Conservation (phyloP, 179 eudicot genomes). For the Amaranthus tricolor region DNA sequence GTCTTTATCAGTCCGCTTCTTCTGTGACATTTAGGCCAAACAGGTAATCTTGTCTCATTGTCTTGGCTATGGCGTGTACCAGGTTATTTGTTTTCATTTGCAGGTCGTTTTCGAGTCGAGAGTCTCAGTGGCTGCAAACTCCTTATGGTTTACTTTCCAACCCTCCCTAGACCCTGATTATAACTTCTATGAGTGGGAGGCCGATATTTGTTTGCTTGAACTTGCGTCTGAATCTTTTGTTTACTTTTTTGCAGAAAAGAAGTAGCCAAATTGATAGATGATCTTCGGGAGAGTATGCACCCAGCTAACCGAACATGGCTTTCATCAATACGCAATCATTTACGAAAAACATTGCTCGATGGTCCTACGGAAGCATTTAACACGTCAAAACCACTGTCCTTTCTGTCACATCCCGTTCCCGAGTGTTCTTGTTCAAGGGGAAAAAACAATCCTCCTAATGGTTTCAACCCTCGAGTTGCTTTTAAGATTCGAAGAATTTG, state of each 20-base stretch:
- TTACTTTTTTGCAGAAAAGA: slow-evolving; percentile 45
- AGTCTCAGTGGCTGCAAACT: too few relatives aligned
- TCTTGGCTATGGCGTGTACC: too few relatives aligned
- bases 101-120: too few relatives aligned
- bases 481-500: slow-evolving; percentile 50
- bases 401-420: slow-evolving; percentile 76
- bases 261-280: slow-evolving; percentile 53
- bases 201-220: neutral
- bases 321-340: slow-evolving; percentile 60
- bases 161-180: too few relatives aligned
- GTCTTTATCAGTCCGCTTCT: slow-evolving; percentile 73
- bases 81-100: too few relatives aligned
- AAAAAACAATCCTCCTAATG: slow-evolving; percentile 22
- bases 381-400: slow-evolving; percentile 49
- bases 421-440: slow-evolving; percentile 67
- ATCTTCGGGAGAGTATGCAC: slow-evolving; percentile 56
- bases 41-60: slow-evolving; percentile 48
- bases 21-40: slow-evolving; percentile 64
- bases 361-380: slow-evolving; percentile 44
- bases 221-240: neutral
- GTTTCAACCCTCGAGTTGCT: slow-evolving; percentile 30
- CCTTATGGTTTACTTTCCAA: too few relatives aligned
- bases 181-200: too few relatives aligned
- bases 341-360: slow-evolving; percentile 45
- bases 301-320: slow-evolving; percentile 88